Percentiles rank a stretch among this genome's conserved stretches.
phyloP scores from a whole-genome alignment of 2,329 filamentous ascomycete species.

The Penicillium glabrum region DNA sequence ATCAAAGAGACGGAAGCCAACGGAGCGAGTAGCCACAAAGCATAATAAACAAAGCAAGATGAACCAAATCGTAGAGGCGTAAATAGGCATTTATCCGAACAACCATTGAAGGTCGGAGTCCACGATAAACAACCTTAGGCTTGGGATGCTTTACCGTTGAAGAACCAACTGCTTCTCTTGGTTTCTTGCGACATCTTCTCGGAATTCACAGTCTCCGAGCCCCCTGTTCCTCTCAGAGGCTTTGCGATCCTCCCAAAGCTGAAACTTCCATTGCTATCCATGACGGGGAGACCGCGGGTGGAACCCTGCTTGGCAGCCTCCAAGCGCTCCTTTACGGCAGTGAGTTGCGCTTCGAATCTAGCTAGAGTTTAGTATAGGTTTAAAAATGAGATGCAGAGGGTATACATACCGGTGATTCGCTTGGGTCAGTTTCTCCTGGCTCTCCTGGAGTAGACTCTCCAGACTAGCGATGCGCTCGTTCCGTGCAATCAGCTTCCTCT shows the following conservation, averaged over 20 bases:
- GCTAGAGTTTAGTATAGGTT: slow-evolving; percentile 12
- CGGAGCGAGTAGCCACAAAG: background rate
- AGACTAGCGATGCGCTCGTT: slow-evolving; percentile 96
- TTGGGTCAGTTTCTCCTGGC: slow-evolving; percentile 95
- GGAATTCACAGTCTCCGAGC: slow-evolving; percentile 35
- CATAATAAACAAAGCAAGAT: background rate
- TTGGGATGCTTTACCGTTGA: slow-evolving; percentile 39
- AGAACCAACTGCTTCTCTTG: slow-evolving; percentile 62
- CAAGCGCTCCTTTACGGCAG: slow-evolving; percentile 94
- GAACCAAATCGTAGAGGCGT: background rate
- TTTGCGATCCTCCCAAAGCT: slow-evolving; percentile 65
- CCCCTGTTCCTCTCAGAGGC: slow-evolving; percentile 57
- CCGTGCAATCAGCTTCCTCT: slow-evolving; percentile 91
- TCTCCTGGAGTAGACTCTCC: slow-evolving; percentile 89
- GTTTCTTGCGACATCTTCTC: slow-evolving; percentile 1
- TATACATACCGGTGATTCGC: slow-evolving; percentile 86
- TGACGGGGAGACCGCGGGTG: slow-evolving; percentile 75
- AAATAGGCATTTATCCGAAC: background rate
- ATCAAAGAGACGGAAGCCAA: background rate
- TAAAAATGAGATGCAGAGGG: slow-evolving; percentile 19
- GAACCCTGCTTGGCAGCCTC: slow-evolving; percentile 92
- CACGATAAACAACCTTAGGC: slow-evolving; percentile 8
- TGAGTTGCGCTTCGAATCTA: slow-evolving; percentile 96
- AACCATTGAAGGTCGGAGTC: background rate
- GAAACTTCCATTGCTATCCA: slow-evolving; percentile 66